Evolutionary conservation across 2,329 filamentous ascomycete species (phyloP).

Genomic region (Chaetomiaceae sp.): DNA sequence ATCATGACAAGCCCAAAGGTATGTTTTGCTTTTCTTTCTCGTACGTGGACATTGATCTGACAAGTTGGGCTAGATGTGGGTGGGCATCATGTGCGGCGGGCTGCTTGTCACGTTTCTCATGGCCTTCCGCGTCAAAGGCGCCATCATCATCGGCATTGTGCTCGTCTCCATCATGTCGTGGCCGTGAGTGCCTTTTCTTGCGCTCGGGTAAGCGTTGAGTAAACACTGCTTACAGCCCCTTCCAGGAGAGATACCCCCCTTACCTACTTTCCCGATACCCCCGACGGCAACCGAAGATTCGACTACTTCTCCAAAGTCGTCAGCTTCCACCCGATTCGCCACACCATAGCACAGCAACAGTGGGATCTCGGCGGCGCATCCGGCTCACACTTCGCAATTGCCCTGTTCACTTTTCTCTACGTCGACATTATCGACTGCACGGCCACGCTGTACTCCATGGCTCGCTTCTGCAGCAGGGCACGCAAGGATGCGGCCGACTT

Average conservation of each 20-base stretch:
- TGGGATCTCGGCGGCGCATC: conserved; percentile 56
- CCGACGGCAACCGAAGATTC: conserved; percentile 59
- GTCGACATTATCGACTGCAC: conserved; percentile 77
- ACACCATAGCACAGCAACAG: conserved; percentile 58
- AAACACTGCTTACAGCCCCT: conserved; percentile 9
- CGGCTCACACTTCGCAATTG: conserved; percentile 60
- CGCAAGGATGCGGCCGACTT: conserved; percentile 66
- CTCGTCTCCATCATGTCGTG: conserved; percentile 70
- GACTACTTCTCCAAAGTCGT: conserved; percentile 70
- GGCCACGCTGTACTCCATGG: conserved; percentile 77
- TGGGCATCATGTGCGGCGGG: conserved; percentile 76
- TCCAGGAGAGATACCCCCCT: conserved; percentile 54
- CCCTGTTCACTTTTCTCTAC: conserved; percentile 72
- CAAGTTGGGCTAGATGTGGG: conserved; percentile 61
- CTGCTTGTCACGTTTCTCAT: conserved; percentile 76
- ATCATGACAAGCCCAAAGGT: conserved; percentile 75
- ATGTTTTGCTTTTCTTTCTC: conserved; percentile 20
- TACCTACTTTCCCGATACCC: conserved; percentile 66
- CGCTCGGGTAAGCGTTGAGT: no score
- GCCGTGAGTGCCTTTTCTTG: conserved; percentile 53
- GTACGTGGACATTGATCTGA: not conserved
- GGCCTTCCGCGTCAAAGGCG: conserved; percentile 70
- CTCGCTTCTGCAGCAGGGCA: conserved; percentile 61
- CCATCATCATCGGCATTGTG: conserved; percentile 68
- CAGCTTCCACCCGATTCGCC: conserved; percentile 64